Base-by-base conservation (phyloP, 768 basidiomycete species). In the Galerina marginata region DNA sequence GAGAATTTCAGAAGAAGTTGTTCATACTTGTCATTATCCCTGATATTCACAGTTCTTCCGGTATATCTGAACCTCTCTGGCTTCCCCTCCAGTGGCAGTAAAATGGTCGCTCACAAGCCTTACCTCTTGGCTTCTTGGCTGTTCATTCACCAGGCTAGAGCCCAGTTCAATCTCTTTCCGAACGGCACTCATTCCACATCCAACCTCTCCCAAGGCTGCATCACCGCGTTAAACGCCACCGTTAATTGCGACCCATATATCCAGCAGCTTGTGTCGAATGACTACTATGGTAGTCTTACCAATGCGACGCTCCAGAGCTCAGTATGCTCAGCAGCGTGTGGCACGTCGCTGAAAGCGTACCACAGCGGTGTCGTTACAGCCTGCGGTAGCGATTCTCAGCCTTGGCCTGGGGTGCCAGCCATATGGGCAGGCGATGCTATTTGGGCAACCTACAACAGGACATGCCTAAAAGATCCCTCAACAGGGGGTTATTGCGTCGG, bases 161-260 rank as follows among this genome's bases (percentile, higher is more conserved):
- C 46, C 46, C 46, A 47, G 46, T 47, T 47, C 46, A 47, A 47
- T 6, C 46, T 47, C 11, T 47, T 47, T 26, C 20, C 26, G 6
- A 25, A 47, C 23, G 46, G 46, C 20, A 47, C 46, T 4, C 46
- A 47, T 12, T n/a, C 46, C 16, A 25, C 23, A 5, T 15, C 46
- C 10, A 26, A 47, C 26, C 20, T 47, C 46, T 47, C 46, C 5
- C 46, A 47, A 20, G 46, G 46, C 6, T 47, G 46, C 16, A 47
- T 25, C 16, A 47, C 46, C 5, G 46, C 46, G 5, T 26, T 47
- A 20, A 47, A 26, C 10, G 46, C 46, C 11, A 47, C 46, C 16
- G 26, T 47, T 47, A 47, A 47, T 47, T 47, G 46, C 16, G 46
- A 47, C 26, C 46, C 46, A 47, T 47, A 47, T 47, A 12, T 47